These are phyloP conservation scores for Rehmannia glutinosa DNA, from an alignment of 257 asterid genomes.

Conservation along the genomic window DNA sequence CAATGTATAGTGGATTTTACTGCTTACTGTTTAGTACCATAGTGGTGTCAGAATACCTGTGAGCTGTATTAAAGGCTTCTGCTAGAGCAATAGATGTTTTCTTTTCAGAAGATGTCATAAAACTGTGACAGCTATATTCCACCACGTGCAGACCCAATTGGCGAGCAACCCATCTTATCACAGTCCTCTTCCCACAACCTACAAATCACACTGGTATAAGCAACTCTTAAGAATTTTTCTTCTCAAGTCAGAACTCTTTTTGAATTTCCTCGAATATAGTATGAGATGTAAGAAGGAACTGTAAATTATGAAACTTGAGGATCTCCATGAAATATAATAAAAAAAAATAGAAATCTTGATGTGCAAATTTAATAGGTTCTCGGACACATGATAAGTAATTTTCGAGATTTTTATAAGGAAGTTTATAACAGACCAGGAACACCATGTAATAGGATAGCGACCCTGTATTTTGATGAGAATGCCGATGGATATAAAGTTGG, in stretches of 20 bases:
- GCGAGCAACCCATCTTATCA: constrained; percentile 70
- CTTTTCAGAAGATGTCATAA: constrained; percentile 74
- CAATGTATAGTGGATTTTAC: neutral
- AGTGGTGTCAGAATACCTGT: constrained; percentile 52
- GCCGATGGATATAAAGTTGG: constrained; percentile 87
- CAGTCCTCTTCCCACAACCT: constrained; percentile 95
- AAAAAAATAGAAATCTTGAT: neutral
- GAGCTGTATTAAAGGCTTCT: constrained; percentile 75
- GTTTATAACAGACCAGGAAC: constrained; percentile 52
- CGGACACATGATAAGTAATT: too few species aligned
- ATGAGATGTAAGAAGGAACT: neutral
- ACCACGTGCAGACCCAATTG: constrained; percentile 92
- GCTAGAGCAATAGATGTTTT: constrained; percentile 78
- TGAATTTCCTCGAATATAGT: neutral
- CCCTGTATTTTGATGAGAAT: constrained; percentile 80
- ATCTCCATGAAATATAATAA: neutral
- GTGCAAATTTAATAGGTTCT: neutral
- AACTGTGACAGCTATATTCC: constrained; percentile 80
- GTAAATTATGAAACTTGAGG: neutral
- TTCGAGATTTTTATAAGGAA: too few species aligned
- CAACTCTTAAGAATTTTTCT: constrained; percentile 2
- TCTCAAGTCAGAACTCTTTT: neutral
- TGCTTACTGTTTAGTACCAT: constrained; percentile 15
- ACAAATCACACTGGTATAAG: constrained; percentile 28
- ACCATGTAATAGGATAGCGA: constrained; percentile 77